A percentile compares a stretch with the other conserved stretches of the same genome.
Evolutionary conservation across 441 rosid genomes (phyloP).

Genomic region (Corymbia citriodora): DNA sequence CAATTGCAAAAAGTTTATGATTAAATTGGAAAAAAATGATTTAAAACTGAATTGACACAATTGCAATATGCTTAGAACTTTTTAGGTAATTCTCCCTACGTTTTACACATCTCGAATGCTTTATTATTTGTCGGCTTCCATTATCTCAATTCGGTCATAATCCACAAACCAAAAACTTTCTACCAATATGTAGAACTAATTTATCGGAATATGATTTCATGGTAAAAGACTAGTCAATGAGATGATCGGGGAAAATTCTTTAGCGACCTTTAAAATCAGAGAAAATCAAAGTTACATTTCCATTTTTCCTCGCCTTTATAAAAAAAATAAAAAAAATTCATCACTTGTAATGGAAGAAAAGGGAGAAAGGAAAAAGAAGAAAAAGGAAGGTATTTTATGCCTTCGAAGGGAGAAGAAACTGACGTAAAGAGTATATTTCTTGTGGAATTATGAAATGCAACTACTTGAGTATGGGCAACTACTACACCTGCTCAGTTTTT

Average conservation of each 20-base stretch:
- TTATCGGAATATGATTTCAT: background rate
- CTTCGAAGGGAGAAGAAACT: background rate
- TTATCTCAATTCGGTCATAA: fast-evolving
- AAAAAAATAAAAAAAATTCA: background rate
- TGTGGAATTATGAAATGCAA: background rate
- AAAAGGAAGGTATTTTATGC: background rate
- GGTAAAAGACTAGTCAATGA: background rate
- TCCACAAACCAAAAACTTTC: background rate
- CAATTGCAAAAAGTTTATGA: too few relatives aligned
- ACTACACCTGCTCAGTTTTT: background rate
- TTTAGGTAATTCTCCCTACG: too few relatives aligned
- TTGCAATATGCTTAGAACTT: too few relatives aligned
- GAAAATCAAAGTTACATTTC: background rate
- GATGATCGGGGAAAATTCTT: background rate
- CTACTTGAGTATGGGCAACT: background rate
- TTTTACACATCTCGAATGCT: background rate
- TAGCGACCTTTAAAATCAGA: background rate
- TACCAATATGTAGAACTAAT: background rate
- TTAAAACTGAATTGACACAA: too few relatives aligned
- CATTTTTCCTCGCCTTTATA: fast-evolving
- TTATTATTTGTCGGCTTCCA: fast-evolving
- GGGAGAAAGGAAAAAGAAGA: background rate
- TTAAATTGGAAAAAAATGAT: too few relatives aligned
- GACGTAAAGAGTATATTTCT: background rate
- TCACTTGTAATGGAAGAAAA: background rate